Evolutionary conservation across 2,329 filamentous ascomycete genomes (phyloP).

Genomic region (Hymenoscyphus salicellus): DNA sequence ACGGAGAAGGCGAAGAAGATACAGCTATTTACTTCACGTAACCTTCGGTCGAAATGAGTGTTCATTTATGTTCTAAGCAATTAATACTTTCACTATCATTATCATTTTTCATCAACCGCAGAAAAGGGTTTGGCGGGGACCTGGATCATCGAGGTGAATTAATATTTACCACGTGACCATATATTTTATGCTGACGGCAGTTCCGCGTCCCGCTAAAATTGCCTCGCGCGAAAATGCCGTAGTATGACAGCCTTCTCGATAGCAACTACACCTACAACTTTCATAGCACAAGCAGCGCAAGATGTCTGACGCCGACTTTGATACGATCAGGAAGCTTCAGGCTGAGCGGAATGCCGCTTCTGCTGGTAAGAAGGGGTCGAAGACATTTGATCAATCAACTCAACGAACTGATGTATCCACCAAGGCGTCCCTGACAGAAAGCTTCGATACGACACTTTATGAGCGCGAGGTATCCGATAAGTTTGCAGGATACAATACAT

Average conservation of each 20-base stretch:
- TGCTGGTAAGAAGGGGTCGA: conserved; percentile 76
- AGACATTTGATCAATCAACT: conserved; percentile 71
- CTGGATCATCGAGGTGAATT: too few species aligned
- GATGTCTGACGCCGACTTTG: conserved; percentile 80
- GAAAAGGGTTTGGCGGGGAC: too few species aligned
- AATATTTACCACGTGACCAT: too few species aligned
- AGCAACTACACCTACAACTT: conserved; percentile 4
- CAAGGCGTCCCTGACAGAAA: conserved; percentile 88
- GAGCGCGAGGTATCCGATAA: conserved; percentile 74
- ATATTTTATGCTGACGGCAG: too few species aligned
- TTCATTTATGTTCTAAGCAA: too few species aligned
- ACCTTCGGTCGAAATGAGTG: too few species aligned
- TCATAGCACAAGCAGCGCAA: conserved; percentile 1
- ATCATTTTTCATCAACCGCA: too few species aligned
- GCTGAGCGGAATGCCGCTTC: conserved; percentile 84
- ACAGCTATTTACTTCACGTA: too few species aligned
- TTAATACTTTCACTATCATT: too few species aligned
- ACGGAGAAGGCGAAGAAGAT: too few species aligned
- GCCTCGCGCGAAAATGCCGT: neutral
- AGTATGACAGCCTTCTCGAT: neutral
- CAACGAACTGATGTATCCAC: conserved; percentile 81
- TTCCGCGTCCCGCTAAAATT: neutral
- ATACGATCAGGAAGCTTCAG: conserved; percentile 82
- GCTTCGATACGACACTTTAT: conserved; percentile 85
- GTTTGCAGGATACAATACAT: conserved; percentile 87